Base-by-base conservation (phyloP, 129 eudicot genomes). In the Sambucus nigra region DNA sequence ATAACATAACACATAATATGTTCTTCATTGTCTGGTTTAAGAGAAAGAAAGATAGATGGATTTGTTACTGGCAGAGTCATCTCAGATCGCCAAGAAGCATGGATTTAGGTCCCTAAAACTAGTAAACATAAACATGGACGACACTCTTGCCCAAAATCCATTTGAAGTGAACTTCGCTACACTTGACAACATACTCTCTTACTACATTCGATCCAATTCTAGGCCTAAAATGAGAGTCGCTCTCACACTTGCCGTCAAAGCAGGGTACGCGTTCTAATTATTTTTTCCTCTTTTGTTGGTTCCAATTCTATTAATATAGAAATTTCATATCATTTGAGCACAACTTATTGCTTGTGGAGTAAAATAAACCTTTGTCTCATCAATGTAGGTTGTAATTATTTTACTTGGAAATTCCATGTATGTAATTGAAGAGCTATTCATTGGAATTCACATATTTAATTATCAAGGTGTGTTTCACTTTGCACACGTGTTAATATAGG, bases 221-320 rank as follows among this genome's bases (percentile, higher is more conserved):
- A 88, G 83, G 71, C 97, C 97, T 59, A 77, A 64, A 70, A 88
- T 80, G 94, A 64, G 97, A 57, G 97, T 94, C 22, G 97, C 97
- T 33, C 84, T 88, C 15, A 91, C 94, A 42, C 91, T 88, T 51
- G 97, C 81, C 45, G 87, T 88, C 12, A 88, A 75, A 61, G 94
- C 71, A 71, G 95, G 95, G 92, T 86, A 69, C 35, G 56, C 53
- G 35, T 13, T 32, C 17, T 24, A 10, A 9, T 53, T 19, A 11
- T 44, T n/a, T 1, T 17, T 19, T 28, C 39, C 15, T 44, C 24
- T 51, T 32, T 26, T 0, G 20, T 11, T 42, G 14, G 48, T n/a
- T 62, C n/a, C n/a, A n/a, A n/a, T n/a, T n/a, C n/a, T n/a, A n/a
- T n/a, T n/a, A n/a, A n/a, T n/a, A n/a, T n/a, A n/a, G n/a, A n/a